Conservation (phyloP, 306 rosid genomes). For the Clitoria ternatea region DNA sequence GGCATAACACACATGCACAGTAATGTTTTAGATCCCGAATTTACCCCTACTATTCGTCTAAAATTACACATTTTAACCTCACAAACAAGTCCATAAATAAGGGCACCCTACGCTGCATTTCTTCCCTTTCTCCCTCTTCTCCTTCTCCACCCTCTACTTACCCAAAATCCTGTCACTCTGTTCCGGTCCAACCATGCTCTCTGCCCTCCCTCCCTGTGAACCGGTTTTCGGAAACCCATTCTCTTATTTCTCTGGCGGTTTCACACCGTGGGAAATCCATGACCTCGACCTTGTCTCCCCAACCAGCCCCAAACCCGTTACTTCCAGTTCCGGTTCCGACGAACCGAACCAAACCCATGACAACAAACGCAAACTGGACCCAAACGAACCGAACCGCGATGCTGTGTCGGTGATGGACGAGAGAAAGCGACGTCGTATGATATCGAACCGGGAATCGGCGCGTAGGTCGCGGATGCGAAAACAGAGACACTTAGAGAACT, state of each 20-base stretch:
- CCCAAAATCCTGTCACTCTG: constrained; percentile 17
- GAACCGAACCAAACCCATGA: constrained; percentile 23
- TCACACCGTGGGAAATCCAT: constrained; percentile 47
- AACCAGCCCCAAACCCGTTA: constrained; percentile 14
- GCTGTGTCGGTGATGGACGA: constrained; percentile 39
- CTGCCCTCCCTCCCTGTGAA: constrained; percentile 46
- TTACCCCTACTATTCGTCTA: not conserved
- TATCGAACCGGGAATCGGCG: constrained; percentile 96
- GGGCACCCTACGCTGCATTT: constrained; percentile 40
- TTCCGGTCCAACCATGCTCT: constrained; percentile 44
- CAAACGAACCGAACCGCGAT: constrained; percentile 23
- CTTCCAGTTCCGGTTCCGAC: constrained; percentile 42
- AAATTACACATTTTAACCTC: not conserved
- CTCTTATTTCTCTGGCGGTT: constrained; percentile 36
- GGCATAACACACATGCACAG: not conserved
- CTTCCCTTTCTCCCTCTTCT: constrained; percentile 82
- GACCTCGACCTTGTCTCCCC: constrained; percentile 32
- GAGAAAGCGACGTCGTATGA: constrained; percentile 73
- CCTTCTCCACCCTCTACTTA: constrained; percentile 28
- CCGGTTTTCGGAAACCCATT: constrained; percentile 44
- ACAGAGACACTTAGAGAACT: constrained; percentile 81
- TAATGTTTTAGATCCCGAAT: constrained; percentile 24
- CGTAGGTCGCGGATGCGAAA: constrained; percentile 83
- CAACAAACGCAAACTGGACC: not conserved
- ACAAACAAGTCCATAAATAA: constrained; percentile 40